Base-by-base conservation (phyloP, 2,329 filamentous ascomycete genomes). In the Colletotrichum tabaci region DNA sequence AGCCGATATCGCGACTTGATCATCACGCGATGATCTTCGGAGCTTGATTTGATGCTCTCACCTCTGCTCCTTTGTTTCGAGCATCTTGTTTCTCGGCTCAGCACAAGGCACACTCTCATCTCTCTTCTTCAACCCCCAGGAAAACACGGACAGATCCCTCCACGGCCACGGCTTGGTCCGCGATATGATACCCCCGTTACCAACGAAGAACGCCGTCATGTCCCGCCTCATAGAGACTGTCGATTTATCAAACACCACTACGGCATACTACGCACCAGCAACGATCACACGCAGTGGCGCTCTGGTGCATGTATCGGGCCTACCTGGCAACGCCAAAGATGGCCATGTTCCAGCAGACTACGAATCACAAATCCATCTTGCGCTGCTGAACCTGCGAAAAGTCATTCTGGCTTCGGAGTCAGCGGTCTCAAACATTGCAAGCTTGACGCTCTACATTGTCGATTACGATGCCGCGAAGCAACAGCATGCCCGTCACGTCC, bases 381-480 rank as follows among this genome's bases (percentile, higher is more conserved):
- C 81, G 0, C 75, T 84, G 3, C 65, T 81, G 30, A 84, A 84
- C 70, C 75, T 85, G 9, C 79, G 78, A 57, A 79, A 79, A 16
- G 73, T 82, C 57, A 75, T 84, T 10, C 69, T 81, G 56, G 78
- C 80, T 3, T 79, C 81, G 1, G 82, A 82, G 0, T 79, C 82
- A 6, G 73, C 74, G 1, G 73, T 83, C 15, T 73, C 75, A 5
- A 78, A 86, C 67, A 82, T 86, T 26, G 77, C 79, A 15, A 85
- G 85, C 70, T 74, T 86, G 12, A 84, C 77, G 0, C 70, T 84
- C 21, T 84, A 81, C 66, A 83, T 86, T 52, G 84, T 86, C 67
- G 76, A 84, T 73, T 86, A 86, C 69, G 79, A 84, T 61, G 76
- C 81, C 0, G 66, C 73, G 4, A 75, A 80, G 2, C 78, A 82